These are phyloP conservation scores for Eleusine coracana DNA, from an alignment of 176 grass and related monocot genomes.

Conservation along the genomic window DNA sequence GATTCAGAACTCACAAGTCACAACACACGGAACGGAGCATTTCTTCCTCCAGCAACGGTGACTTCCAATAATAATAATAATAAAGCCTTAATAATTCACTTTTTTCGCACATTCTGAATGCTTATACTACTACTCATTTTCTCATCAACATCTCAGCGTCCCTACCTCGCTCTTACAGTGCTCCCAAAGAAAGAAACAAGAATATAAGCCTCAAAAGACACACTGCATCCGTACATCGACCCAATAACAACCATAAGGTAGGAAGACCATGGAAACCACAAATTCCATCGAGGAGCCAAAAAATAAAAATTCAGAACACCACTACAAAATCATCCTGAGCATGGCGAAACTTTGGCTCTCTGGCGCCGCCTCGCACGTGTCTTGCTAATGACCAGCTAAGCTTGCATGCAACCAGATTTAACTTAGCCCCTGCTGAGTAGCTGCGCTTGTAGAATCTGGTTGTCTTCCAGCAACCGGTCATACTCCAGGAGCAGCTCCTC, in stretches of 20 bases:
- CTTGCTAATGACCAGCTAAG: constrained; percentile 2
- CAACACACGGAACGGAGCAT: neutral
- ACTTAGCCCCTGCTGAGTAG: constrained; percentile 57
- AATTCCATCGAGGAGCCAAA: constrained; percentile 2
- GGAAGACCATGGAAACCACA: neutral
- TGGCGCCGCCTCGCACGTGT: neutral
- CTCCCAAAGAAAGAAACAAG: neutral
- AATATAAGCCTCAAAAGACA: constrained; percentile 1
- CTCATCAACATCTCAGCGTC: neutral
- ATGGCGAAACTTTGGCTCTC: neutral
- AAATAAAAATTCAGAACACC: neutral
- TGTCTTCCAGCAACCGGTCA: constrained; percentile 85
- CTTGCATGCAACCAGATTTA: neutral
- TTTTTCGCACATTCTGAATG: neutral
- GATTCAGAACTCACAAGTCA: neutral
- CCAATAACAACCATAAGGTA: neutral
- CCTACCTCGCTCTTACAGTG: neutral
- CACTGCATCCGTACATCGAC: neutral
- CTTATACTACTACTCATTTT: neutral
- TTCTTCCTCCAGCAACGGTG: neutral
- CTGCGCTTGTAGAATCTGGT: constrained; percentile 81
- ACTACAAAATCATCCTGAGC: neutral
- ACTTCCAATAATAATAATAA: neutral
- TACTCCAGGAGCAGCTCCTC: constrained; percentile 92
- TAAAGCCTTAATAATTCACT: neutral